Conservation (phyloP, 352 stramenopile genomes). For the Phytophthora cactorum region DNA sequence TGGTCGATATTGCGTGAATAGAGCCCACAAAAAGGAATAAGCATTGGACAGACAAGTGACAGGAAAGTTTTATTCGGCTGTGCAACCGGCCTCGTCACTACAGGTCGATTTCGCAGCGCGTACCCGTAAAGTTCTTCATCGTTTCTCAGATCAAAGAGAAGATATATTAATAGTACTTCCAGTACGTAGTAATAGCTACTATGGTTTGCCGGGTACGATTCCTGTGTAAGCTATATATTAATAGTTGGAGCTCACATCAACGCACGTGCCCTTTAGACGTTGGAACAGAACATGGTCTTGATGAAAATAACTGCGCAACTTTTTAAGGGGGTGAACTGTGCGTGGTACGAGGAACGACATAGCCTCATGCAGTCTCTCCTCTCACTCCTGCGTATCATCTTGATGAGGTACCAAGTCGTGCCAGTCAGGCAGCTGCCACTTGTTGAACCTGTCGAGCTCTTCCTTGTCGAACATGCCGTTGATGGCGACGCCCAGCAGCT, state of each 20-base stretch:
- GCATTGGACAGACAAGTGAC: background rate
- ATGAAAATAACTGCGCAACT: background rate
- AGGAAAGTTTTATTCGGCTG: slow-evolving; percentile 8
- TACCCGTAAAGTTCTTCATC: background rate
- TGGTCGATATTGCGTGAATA: background rate
- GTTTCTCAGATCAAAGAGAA: too few relatives aligned
- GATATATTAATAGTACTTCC: too few relatives aligned
- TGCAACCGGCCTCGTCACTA: slow-evolving; percentile 20
- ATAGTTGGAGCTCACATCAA: too few relatives aligned
- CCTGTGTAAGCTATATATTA: too few relatives aligned
- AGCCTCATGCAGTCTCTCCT: background rate
- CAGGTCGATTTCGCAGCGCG: background rate
- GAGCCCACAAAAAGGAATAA: background rate
- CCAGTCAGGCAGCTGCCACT: slow-evolving; percentile 49
- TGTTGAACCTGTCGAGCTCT: slow-evolving; percentile 34
- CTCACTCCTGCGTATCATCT: background rate
- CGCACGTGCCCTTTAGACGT: too few relatives aligned
- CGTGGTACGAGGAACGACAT: background rate
- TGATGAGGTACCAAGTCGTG: slow-evolving; percentile 42
- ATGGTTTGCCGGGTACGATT: too few relatives aligned
- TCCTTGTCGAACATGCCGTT: slow-evolving; percentile 39
- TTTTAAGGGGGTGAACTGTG: background rate
- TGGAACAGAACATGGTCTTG: too few relatives aligned
- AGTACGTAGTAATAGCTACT: too few relatives aligned
- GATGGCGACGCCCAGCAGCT: slow-evolving; percentile 34